Percentiles rank a stretch among this genome's conserved stretches.
Conservation (phyloP, 2,329 filamentous ascomycete genomes). For the Scedosporium dehoogii region DNA sequence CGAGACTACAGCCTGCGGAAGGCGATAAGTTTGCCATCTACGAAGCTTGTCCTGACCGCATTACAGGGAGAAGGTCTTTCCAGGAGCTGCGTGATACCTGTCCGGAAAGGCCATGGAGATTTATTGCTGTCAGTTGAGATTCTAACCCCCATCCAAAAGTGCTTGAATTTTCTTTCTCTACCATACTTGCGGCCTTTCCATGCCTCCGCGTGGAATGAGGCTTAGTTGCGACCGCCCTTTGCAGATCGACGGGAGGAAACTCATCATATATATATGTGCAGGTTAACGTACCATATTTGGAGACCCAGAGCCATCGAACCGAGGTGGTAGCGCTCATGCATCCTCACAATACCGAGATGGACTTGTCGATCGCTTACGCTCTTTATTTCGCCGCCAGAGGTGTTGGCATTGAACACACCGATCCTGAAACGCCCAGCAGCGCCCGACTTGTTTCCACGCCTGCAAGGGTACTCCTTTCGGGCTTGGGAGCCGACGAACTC, state of each 20-base stretch:
- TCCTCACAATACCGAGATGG: slow-evolving; percentile 98
- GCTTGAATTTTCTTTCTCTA: neutral
- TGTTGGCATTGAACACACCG: slow-evolving; percentile 35
- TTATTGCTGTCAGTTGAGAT: slow-evolving; percentile 51
- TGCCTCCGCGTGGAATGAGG: neutral
- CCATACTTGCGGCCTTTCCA: neutral
- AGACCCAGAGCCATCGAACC: slow-evolving; percentile 58
- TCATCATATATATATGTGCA: slow-evolving; percentile 17
- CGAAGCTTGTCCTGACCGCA: slow-evolving; percentile 80
- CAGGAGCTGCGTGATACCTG: slow-evolving; percentile 64
- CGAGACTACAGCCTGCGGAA: slow-evolving; percentile 30
- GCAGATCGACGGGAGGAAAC: neutral
- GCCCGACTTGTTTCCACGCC: slow-evolving; percentile 34
- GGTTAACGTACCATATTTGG: slow-evolving; percentile 73
- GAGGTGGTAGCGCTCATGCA: slow-evolving; percentile 69
- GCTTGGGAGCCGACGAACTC: slow-evolving; percentile 88
- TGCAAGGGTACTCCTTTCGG: slow-evolving; percentile 79
- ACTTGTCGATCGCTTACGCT: slow-evolving; percentile 84
- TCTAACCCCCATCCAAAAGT: neutral
- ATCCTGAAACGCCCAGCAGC: slow-evolving; percentile 14
- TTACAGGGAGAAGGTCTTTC: slow-evolving; percentile 74
- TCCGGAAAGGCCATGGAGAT: slow-evolving; percentile 65
- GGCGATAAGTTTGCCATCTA: slow-evolving; percentile 39
- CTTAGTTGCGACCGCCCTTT: neutral
- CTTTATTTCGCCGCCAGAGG: slow-evolving; percentile 92